Evolutionary conservation across 495 filamentous ascomycete species (phyloP), one percentile per base, ranked within the genome.

Genomic region (Astrothelium macrocarpum): DNA sequence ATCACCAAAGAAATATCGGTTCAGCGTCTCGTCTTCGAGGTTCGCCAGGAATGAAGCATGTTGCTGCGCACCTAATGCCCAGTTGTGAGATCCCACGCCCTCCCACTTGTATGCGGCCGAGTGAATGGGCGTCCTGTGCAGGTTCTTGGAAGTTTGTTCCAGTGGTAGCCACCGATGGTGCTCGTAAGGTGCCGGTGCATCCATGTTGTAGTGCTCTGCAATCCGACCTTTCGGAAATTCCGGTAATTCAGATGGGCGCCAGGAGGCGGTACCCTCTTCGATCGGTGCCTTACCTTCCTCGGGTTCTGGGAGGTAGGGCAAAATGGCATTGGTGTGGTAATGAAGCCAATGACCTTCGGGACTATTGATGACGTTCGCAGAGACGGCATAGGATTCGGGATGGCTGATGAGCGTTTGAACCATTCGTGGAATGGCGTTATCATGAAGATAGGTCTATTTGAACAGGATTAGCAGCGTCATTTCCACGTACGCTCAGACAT

Each of bases 11-110:
- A 81, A 81, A 67, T 84, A 84, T n/a, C 69, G 74, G 42, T 68
- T 66, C 62, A 82, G 65, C 16, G 76, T 68, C 49, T 76, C 70
- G 5, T 69, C 64, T 66, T 82, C 80, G 2, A 84, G 73, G 62
- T 84, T 79, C 25, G 77, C 69, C 12, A 84, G 71, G 63, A 84
- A 79, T 2, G 78, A 81, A 65, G 82, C 82, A 62, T 84, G 81
- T 56, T 81, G 78, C 67, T 83, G 81, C 3, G 79, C 79, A 59
- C 75, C 74, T n/a, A 81, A 75, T 2, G 75, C 76, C 81, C 81
- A 83, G 9, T 78, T 74, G 2, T 68, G 67, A 66, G 79, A 66
- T 7, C 70, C 72, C 0, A 74, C 73, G 71, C 65, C 26, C 34
- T 46, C 42, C 32, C 64, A 64, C 11, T 61, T 64, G 39, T 67